Conservation (phyloP, 2,329 filamentous ascomycete species). For the Xylaria sp. region DNA sequence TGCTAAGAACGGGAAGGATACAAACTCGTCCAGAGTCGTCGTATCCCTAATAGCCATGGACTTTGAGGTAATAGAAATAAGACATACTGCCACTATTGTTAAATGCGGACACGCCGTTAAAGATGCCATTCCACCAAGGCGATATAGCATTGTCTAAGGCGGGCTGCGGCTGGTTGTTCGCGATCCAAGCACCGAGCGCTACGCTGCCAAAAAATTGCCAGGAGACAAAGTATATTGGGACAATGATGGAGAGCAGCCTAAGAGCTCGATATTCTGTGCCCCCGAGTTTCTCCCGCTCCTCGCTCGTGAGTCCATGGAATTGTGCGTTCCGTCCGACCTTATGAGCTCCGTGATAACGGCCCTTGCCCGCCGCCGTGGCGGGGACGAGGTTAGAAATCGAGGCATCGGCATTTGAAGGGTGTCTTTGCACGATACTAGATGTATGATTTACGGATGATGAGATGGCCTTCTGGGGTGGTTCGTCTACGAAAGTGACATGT, state of each 20-base stretch:
- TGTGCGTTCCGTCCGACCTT: slow-evolving; percentile 52
- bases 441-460: slow-evolving; percentile 41
- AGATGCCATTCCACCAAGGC: slow-evolving; percentile 75
- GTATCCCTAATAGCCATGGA: not conserved
- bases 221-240: slow-evolving; percentile 68
- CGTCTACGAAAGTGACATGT: slow-evolving; percentile 44
- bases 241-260: slow-evolving; percentile 66
- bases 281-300: slow-evolving; percentile 62
- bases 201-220: slow-evolving; percentile 60
- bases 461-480: slow-evolving; percentile 28
- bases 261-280: slow-evolving; percentile 74
- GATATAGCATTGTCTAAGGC: slow-evolving; percentile 67
- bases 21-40: no score
- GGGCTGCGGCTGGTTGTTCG: slow-evolving; percentile 60
- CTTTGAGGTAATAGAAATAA: not conserved
- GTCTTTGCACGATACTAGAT: slow-evolving; percentile 36
- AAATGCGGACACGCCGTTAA: slow-evolving; percentile 75
- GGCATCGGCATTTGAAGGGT: slow-evolving; percentile 31
- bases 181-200: slow-evolving; percentile 68
- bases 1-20: not conserved
- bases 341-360: slow-evolving; percentile 51
- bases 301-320: slow-evolving; percentile 45
- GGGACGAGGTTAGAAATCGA: slow-evolving; percentile 19
- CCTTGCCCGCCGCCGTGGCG: slow-evolving; percentile 37
- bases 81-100: slow-evolving; percentile 71